phyloP scores from a whole-genome alignment of 441 rosid genomes.

The Aleurites moluccanus region DNA sequence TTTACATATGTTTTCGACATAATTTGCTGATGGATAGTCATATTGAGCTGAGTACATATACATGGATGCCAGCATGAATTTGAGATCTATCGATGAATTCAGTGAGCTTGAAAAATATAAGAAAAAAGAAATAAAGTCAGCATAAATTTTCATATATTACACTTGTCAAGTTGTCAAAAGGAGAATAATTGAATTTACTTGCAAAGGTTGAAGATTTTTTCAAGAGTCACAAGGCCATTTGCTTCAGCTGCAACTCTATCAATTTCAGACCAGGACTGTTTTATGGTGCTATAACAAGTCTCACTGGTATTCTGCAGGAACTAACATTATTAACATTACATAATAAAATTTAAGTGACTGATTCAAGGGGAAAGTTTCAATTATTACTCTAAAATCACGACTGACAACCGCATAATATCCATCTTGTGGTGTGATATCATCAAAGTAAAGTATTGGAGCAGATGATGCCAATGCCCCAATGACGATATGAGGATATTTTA shows the following conservation, averaged over 20 bases:
- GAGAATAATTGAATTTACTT: conserved; percentile 18
- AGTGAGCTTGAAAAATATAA: background rate
- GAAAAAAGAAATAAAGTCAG: background rate
- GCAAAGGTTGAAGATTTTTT: conserved; percentile 49
- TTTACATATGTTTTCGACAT: background rate
- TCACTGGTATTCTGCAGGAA: conserved; percentile 41
- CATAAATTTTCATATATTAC: background rate
- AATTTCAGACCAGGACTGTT: conserved; percentile 24
- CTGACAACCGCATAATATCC: conserved; percentile 41
- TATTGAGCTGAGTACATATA: background rate
- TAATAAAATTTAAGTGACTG: too few species aligned
- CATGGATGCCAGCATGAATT: background rate
- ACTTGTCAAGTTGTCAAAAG: too few species aligned
- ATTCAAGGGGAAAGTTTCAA: too few species aligned
- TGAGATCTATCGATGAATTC: background rate
- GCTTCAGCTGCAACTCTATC: conserved; percentile 44
- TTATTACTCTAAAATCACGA: conserved; percentile 39
- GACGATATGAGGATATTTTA: conserved; percentile 56
- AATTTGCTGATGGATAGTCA: background rate
- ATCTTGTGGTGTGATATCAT: conserved; percentile 38
- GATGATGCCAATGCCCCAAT: conserved; percentile 61
- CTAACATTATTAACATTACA: background rate
- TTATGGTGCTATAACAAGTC: conserved; percentile 40
- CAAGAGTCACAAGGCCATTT: conserved; percentile 41
- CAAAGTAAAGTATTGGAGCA: conserved; percentile 59